Evolutionary conservation across 768 basidiomycete species (phyloP), one percentile per base, ranked within the genome.

Genomic region (Leucocoprinus birnbaumii): DNA sequence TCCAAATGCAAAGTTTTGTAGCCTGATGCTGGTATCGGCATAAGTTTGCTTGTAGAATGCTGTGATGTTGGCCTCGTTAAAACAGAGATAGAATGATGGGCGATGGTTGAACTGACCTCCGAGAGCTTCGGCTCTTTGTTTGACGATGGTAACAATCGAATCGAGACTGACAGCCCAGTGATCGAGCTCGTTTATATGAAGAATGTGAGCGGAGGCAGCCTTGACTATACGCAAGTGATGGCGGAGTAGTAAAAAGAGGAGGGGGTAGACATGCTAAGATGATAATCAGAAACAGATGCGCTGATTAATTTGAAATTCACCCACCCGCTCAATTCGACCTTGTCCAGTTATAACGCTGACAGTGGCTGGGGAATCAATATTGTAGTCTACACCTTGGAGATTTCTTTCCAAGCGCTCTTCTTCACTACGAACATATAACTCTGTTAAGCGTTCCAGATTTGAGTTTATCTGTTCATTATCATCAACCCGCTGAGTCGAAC

Each of bases 1-100:
- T 10, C 73, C 73, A 55, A 74, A 74, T 2, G 73, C 71, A 42
- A 71, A 70, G 42, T 73, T 74, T 8, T 67, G 67, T 8, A 74
- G 62, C 10, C 64, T 64, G 18, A 65, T 58, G 52, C 68, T 63
- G 2, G 71, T 65, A 50, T 74, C 70, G 2, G 68, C 59, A 24
- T 72, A 65, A 0, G 66, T 70, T 52, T 74, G 70, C 42, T 70
- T 72, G 60, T 71, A 73, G 2, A 73, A 61, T 11, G 71, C 73
- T 71, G 22, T 2, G 21, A 42, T 21, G 18, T 8, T 3, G 37
- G 57, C 35, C 8, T 41, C n/a, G 5, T 41, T 41, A 41, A 5
- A 41, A 16, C 5, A 16, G 5, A 41, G 13, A 16, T 8, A 31
- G 31, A n/a, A n/a, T n/a, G n/a, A n/a, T 31, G 5, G 6, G 40